Evolutionary conservation across 306 rosid species (phyloP).

Genomic region (Malus domestica): DNA sequence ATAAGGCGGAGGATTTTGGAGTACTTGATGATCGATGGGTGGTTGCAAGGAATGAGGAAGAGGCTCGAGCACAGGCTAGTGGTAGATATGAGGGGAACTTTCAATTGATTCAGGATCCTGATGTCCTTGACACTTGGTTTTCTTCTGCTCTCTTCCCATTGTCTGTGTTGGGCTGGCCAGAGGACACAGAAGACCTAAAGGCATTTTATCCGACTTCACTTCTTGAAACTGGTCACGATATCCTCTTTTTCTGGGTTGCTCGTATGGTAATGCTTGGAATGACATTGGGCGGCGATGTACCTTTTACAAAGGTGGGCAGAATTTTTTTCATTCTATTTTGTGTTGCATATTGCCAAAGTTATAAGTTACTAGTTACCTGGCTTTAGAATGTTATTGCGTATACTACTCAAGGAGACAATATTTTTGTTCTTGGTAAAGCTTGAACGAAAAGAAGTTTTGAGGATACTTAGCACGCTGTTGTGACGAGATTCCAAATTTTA

Average conservation of each 20-base stretch:
- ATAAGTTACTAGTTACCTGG: neutral
- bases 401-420: neutral
- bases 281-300: conserved; percentile 71
- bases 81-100: conserved; percentile 51
- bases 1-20: conserved; percentile 57
- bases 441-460: neutral
- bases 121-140: conserved; percentile 96
- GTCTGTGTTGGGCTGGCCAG: conserved; percentile 93
- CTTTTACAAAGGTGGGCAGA: conserved; percentile 54
- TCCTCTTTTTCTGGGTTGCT: conserved; percentile 95
- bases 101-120: conserved; percentile 64
- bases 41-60: conserved; percentile 67
- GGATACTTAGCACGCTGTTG: neutral
- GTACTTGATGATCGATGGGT: conserved; percentile 65
- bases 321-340: neutral
- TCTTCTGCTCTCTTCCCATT: conserved; percentile 89
- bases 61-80: conserved; percentile 61
- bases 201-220: conserved; percentile 88
- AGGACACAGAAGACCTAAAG: conserved; percentile 67
- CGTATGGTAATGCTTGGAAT: conserved; percentile 93
- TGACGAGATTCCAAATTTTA: neutral
- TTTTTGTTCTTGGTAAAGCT: neutral
- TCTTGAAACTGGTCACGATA: conserved; percentile 96
- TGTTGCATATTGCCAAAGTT: neutral
- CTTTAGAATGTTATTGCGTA: neutral